phyloP scores from a whole-genome alignment of 2,329 filamentous ascomycete genomes.

The Aspergillus terreus region DNA sequence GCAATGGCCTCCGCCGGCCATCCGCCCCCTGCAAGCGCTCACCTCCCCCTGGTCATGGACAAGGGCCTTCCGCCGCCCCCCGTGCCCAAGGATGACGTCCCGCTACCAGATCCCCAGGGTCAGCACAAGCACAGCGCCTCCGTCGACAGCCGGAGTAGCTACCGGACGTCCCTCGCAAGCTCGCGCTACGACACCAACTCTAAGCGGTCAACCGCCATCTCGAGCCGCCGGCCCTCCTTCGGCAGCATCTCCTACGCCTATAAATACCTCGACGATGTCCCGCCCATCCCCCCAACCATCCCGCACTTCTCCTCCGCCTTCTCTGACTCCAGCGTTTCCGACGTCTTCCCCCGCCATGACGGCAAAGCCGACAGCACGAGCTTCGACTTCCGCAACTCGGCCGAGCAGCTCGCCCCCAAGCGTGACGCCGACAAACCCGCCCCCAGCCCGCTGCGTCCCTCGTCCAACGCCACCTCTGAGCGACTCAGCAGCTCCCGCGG shows the following conservation, averaged over 20 bases:
- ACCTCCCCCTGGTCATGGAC: conserved; percentile 8
- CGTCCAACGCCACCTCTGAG: conserved; percentile 18
- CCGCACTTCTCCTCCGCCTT: conserved; percentile 13
- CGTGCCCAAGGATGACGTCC: conserved; percentile 6
- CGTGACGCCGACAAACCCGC: conserved; percentile 7
- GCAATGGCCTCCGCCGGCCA: conserved; percentile 2
- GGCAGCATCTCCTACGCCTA: conserved; percentile 28
- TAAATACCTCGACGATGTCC: conserved; percentile 29
- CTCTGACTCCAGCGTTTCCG: conserved; percentile 23
- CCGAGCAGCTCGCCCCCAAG: conserved; percentile 1
- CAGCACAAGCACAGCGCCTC: conserved; percentile 24
- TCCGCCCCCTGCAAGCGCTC: conserved; percentile 7
- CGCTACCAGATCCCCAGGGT: conserved; percentile 5
- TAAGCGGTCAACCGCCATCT: conserved; percentile 29
- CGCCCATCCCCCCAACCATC: conserved; percentile 28
- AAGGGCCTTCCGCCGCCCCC: conserved; percentile 13
- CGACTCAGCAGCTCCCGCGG: conserved; percentile 17
- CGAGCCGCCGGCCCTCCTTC: conserved; percentile 29
- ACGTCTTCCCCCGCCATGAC: conserved; percentile 17
- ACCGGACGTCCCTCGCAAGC: conserved; percentile 39
- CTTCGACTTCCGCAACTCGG: conserved; percentile 28
- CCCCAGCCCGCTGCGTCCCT: conserved; percentile 13
- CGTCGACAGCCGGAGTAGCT: conserved; percentile 36
- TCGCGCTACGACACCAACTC: conserved; percentile 29
- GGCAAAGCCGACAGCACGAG: conserved; percentile 22